A percentile compares a stretch with the other conserved stretches of the same genome.
These are phyloP conservation scores for Colletotrichum tamarilloi DNA, from an alignment of 2,329 filamentous ascomycete genomes.

Conservation along the genomic window DNA sequence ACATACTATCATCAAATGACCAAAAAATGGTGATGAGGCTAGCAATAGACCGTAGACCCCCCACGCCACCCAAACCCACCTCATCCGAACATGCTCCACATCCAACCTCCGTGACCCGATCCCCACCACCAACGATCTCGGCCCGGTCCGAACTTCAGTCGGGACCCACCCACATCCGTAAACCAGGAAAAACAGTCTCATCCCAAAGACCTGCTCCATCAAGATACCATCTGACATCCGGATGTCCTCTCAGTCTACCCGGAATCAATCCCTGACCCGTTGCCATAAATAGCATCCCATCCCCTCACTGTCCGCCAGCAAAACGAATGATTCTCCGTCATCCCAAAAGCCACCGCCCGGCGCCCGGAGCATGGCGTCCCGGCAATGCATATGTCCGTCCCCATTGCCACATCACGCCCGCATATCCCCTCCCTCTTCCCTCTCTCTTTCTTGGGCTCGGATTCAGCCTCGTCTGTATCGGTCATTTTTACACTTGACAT, in stretches of 20 bases:
- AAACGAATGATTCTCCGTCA: background rate
- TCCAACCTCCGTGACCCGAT: background rate
- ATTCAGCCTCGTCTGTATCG: background rate
- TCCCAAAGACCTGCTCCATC: background rate
- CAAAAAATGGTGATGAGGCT: too few species aligned
- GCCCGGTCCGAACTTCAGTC: background rate
- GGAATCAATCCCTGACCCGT: background rate
- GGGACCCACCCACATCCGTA: background rate
- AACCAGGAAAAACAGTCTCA: background rate
- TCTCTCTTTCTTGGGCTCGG: background rate
- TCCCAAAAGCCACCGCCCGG: background rate
- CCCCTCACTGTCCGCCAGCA: background rate
- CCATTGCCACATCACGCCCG: slow-evolving; percentile 1
- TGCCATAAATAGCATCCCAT: background rate
- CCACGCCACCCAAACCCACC: background rate
- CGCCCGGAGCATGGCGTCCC: background rate
- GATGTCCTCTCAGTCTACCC: too few species aligned
- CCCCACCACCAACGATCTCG: background rate
- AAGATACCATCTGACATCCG: background rate
- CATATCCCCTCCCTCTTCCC: background rate
- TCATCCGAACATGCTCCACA: background rate
- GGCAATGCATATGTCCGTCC: background rate
- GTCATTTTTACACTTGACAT: background rate
- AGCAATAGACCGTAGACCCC: too few species aligned
- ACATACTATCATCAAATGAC: too few species aligned